Evolutionary conservation across 176 grass and related monocot species (phyloP).

Genomic region (Phoenix roebelenii): DNA sequence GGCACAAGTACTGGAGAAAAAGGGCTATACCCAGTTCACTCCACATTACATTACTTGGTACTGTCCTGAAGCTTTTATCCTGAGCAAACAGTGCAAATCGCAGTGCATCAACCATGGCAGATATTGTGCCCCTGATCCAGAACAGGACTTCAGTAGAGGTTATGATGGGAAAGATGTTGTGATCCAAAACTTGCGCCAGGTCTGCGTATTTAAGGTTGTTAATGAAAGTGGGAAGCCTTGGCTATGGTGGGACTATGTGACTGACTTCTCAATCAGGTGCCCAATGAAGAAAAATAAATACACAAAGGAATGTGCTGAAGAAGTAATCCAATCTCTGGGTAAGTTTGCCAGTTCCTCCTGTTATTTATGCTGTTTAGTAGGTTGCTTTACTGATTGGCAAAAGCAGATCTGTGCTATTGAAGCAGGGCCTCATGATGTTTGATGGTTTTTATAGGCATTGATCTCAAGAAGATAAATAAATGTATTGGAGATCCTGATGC

Average conservation of each 20-base stretch:
- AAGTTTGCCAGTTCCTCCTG: constrained; percentile 13
- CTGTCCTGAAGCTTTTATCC: constrained; percentile 50
- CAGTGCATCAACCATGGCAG: constrained; percentile 70
- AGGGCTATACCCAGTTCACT: constrained; percentile 68
- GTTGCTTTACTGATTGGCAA: too few species aligned
- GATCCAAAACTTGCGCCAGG: constrained; percentile 73
- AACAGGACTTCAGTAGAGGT: constrained; percentile 90
- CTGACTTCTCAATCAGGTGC: constrained; percentile 74
- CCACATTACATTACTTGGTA: constrained; percentile 92
- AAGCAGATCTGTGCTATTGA: too few species aligned
- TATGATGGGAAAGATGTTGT: constrained; percentile 95
- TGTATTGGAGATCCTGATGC: constrained; percentile 74
- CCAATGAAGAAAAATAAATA: constrained; percentile 92
- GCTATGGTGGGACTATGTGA: constrained; percentile 95
- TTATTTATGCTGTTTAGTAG: too few species aligned
- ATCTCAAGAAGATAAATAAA: constrained; percentile 70
- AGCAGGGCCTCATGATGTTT: too few species aligned
- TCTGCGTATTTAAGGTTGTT: constrained; percentile 61
- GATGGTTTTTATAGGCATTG: constrained; percentile 35
- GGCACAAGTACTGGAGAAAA: constrained; percentile 76
- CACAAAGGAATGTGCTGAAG: constrained; percentile 73
- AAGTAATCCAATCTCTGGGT: constrained; percentile 83
- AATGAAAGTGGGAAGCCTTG: constrained; percentile 69
- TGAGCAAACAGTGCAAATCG: constrained; percentile 75
- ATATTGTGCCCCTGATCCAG: constrained; percentile 72